Evolutionary conservation across 1,284 basidiomycete species (phyloP), one percentile per base, ranked within the genome.

Genomic region (Cystobasidium pallidum): DNA sequence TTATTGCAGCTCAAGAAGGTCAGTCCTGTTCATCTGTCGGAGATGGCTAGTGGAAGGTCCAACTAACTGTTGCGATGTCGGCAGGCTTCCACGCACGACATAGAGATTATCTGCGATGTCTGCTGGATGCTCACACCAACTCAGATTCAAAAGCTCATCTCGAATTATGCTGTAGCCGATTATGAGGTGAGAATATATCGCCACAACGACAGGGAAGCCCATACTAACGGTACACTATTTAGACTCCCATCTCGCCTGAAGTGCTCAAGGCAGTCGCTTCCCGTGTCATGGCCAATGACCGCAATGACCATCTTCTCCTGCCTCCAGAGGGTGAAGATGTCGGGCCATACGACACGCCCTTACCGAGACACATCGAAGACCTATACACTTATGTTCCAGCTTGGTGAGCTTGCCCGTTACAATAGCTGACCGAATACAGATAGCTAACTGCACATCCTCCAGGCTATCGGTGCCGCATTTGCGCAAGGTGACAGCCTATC

Each of bases 41-140:
- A 45, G 26, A 52, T n/a, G 43, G 11, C 17, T 1, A 10, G 1
- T 32, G 13, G 28, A 73, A 26, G 49, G 11, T 13, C 13, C 2
- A 17, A 11, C 52, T 55, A 28, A 55, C 43, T 99, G 3, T 59
- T 21, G 34, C 41, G n/a, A 21, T 7, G 8, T 8, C 39, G 8
- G 47, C 66, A 94, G 92, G 89, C 92, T 8, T 92, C 92, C 0
- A 85, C 91, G 47, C 89, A 89, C 30, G 94, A 98, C 81, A 96
- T 98, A 76, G 94, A 99, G 82, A 98, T 99, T 78, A 95, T 98
- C 78, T 99, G 97, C 75, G 81, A 78, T 57, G 95, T 99, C 68
- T 99, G 94, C 85, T 99, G 96, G 96, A 99, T 99, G 89, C 85
- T 99, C 66, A 98, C 94, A 73, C 96, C 96, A 0, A 95, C 95